Evolutionary conservation across 352 stramenopile genomes (phyloP).

Genomic region (Elongisporangium senticosum): DNA sequence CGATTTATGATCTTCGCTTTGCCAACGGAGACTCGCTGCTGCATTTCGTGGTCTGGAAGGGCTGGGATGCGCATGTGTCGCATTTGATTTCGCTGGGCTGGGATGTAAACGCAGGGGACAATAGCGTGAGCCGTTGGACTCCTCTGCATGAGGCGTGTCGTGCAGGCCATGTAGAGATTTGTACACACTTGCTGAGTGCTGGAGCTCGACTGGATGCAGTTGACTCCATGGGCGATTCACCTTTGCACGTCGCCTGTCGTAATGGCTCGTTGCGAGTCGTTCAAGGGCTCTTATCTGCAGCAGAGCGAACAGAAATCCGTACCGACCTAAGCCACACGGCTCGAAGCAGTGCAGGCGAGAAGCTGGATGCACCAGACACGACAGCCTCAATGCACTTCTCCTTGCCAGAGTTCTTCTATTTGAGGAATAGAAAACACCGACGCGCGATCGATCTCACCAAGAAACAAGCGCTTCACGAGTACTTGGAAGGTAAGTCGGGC

Average conservation of each 20-base stretch:
- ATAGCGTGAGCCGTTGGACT: slow-evolving; percentile 28
- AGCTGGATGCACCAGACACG: neutral
- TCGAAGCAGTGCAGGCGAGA: slow-evolving; percentile 2
- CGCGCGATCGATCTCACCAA: slow-evolving; percentile 44
- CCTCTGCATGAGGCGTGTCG: slow-evolving; percentile 55
- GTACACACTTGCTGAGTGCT: slow-evolving; percentile 27
- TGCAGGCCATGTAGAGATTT: slow-evolving; percentile 29
- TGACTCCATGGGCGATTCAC: slow-evolving; percentile 42
- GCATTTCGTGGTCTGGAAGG: slow-evolving; percentile 46
- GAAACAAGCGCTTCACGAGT: slow-evolving; percentile 26
- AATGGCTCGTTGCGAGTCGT: slow-evolving; percentile 31
- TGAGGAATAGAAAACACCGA: slow-evolving; percentile 36
- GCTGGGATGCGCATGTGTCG: slow-evolving; percentile 19
- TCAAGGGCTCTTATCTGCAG: slow-evolving; percentile 33
- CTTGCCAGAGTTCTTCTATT: slow-evolving; percentile 30
- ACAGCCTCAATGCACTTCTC: slow-evolving; percentile 1
- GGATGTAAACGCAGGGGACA: slow-evolving; percentile 50
- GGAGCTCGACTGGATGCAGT: slow-evolving; percentile 30
- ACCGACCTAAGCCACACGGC: neutral
- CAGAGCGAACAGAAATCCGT: neutral
- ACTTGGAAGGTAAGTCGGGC: slow-evolving; percentile 17
- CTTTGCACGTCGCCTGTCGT: slow-evolving; percentile 51
- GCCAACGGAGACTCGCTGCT: slow-evolving; percentile 42
- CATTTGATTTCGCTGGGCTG: slow-evolving; percentile 20
- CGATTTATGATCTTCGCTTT: slow-evolving; percentile 4